These are phyloP conservation scores for Cystobasidium sp. DNA, from an alignment of 1,284 basidiomycete genomes.

Conservation along the genomic window DNA sequence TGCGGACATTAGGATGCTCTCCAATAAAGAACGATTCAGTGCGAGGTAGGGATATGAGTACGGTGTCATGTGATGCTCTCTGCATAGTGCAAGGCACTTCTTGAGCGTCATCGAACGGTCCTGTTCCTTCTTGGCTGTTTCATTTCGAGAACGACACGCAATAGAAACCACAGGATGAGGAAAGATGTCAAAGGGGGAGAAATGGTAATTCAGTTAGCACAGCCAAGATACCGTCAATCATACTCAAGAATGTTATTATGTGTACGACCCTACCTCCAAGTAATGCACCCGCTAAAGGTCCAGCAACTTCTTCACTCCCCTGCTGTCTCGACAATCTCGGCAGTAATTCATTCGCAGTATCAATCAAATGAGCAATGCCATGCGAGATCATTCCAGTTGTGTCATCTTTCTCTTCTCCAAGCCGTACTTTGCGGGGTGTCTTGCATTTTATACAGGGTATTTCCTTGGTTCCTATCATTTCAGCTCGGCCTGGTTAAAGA, in stretches of 20 bases:
- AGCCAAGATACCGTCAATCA: not conserved
- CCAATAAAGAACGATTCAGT: slow-evolving; percentile 7
- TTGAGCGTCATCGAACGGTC: slow-evolving; percentile 7
- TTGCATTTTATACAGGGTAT: slow-evolving; percentile 14
- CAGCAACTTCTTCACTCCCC: not conserved
- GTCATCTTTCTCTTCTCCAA: not conserved
- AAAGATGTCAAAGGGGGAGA: not conserved
- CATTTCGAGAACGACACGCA: not conserved
- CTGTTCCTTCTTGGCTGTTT: not conserved
- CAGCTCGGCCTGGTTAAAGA: slow-evolving; percentile 1
- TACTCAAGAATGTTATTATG: not conserved
- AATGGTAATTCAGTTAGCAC: not conserved
- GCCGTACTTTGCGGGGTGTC: slow-evolving; percentile 1
- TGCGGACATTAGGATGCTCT: not conserved
- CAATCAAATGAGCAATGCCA: slow-evolving; percentile 5
- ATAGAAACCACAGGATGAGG: not conserved
- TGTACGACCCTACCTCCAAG: not conserved
- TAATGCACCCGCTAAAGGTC: not conserved
- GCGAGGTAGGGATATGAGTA: slow-evolving; percentile 36
- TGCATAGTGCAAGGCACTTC: slow-evolving; percentile 1
- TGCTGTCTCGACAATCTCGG: slow-evolving; percentile 10
- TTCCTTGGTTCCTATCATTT: slow-evolving; percentile 18
- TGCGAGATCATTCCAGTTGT: not conserved
- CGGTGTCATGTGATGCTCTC: slow-evolving; percentile 17
- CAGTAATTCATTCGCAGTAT: slow-evolving; percentile 3